These are phyloP conservation scores for Ploettnerulaceae sp. DNA, from an alignment of 2,329 filamentous ascomycete species.

Conservation along the genomic window DNA sequence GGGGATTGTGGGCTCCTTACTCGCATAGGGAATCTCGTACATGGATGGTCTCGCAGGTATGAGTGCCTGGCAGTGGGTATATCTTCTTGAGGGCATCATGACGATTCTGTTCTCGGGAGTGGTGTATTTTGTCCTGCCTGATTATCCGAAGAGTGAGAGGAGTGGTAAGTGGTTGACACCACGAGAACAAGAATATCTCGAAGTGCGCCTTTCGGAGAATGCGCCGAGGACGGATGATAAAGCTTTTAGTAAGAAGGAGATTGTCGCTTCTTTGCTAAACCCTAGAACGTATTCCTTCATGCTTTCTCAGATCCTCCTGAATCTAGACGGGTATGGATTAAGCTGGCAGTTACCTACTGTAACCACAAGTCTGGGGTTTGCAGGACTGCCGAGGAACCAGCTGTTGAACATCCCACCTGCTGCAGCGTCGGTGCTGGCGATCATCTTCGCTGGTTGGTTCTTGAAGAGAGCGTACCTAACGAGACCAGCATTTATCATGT, in stretches of 20 bases:
- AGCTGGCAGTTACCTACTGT: slow-evolving; percentile 41
- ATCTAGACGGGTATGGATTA: slow-evolving; percentile 40
- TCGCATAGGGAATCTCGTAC: slow-evolving; percentile 47
- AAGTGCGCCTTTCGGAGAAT: slow-evolving; percentile 37
- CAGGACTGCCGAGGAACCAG: slow-evolving; percentile 40
- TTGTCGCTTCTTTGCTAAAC: slow-evolving; percentile 35
- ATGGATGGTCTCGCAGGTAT: slow-evolving; percentile 42
- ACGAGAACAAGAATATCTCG: slow-evolving; percentile 39
- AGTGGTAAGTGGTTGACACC: slow-evolving; percentile 37
- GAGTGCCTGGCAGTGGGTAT: slow-evolving; percentile 55
- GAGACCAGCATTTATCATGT: slow-evolving; percentile 39
- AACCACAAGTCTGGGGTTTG: slow-evolving; percentile 40
- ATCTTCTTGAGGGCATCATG: slow-evolving; percentile 40
- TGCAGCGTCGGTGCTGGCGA: slow-evolving; percentile 37
- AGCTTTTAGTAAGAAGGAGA: slow-evolving; percentile 35
- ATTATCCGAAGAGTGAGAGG: slow-evolving; percentile 40
- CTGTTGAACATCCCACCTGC: slow-evolving; percentile 44
- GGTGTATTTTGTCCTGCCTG: slow-evolving; percentile 39
- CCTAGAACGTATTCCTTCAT: slow-evolving; percentile 37
- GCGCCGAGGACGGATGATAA: slow-evolving; percentile 38
- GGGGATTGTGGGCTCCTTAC: slow-evolving; percentile 38
- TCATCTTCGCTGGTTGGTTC: slow-evolving; percentile 39
- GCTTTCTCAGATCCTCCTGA: slow-evolving; percentile 37
- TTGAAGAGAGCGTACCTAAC: slow-evolving; percentile 38
- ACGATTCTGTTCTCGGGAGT: slow-evolving; percentile 39